Percentiles rank a stretch among this genome's conserved stretches.
Evolutionary conservation across 495 filamentous ascomycete genomes (phyloP).

Genomic region (Tuber borchii): DNA sequence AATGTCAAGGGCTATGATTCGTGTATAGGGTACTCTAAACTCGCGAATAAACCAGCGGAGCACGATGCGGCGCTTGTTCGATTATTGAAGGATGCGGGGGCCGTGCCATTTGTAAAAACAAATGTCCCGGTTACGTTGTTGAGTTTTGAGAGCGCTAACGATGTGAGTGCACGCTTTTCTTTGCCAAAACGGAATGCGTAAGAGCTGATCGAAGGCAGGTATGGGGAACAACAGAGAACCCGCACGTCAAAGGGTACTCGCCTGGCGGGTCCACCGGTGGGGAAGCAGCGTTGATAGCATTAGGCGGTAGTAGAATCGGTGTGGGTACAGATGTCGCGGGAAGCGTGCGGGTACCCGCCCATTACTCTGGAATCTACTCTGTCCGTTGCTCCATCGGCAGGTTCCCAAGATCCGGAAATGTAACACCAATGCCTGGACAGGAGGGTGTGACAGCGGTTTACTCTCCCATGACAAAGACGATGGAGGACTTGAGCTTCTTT

Average conservation of each 20-base stretch:
- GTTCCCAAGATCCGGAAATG: slow-evolving; percentile 81
- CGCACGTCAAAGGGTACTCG: slow-evolving; percentile 74
- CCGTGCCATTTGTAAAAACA: slow-evolving; percentile 92
- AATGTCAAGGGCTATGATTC: slow-evolving; percentile 80
- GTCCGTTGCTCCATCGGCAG: slow-evolving; percentile 89
- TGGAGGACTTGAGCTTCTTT: slow-evolving; percentile 81
- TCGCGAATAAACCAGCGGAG: slow-evolving; percentile 57
- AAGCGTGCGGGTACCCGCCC: slow-evolving; percentile 80
- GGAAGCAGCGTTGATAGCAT: slow-evolving; percentile 75
- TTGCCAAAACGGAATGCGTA: neutral
- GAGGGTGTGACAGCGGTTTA: slow-evolving; percentile 78
- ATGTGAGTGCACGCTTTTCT: slow-evolving; percentile 54
- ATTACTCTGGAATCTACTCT: slow-evolving; percentile 85
- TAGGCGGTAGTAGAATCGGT: slow-evolving; percentile 82
- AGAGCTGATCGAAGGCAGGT: slow-evolving; percentile 29
- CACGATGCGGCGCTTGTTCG: slow-evolving; percentile 69
- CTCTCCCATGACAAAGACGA: slow-evolving; percentile 85
- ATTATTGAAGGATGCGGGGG: slow-evolving; percentile 84
- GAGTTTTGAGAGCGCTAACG: slow-evolving; percentile 87
- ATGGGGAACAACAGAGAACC: slow-evolving; percentile 67
- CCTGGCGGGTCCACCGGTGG: slow-evolving; percentile 90
- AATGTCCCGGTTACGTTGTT: slow-evolving; percentile 87
- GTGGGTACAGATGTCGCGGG: slow-evolving; percentile 93
- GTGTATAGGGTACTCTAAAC: slow-evolving; percentile 71
- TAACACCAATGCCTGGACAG: slow-evolving; percentile 88